These are phyloP conservation scores for Eragrostis tef DNA, from an alignment of 202 grass and related monocot species.

Conservation along the genomic window DNA sequence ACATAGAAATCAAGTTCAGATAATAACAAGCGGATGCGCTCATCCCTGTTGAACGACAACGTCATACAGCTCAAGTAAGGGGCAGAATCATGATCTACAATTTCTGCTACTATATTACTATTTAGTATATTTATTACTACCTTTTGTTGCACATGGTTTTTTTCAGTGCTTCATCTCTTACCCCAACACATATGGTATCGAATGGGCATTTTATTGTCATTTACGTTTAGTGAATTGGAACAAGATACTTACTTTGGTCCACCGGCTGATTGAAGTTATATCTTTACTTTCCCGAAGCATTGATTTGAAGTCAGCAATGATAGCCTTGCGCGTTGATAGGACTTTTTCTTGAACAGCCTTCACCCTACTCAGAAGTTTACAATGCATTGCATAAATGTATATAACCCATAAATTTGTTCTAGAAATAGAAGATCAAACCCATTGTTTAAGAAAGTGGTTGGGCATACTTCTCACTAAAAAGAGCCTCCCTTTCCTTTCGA, in stretches of 20 bases:
- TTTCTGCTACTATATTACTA: background rate
- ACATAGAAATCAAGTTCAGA: slow-evolving; percentile 32
- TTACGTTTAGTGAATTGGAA: slow-evolving; percentile 29
- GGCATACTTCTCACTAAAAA: slow-evolving; percentile 86
- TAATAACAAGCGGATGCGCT: background rate
- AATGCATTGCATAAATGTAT: slow-evolving; percentile 29
- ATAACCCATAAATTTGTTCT: slow-evolving; percentile 29
- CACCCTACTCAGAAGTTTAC: slow-evolving; percentile 63
- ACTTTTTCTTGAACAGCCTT: slow-evolving; percentile 79
- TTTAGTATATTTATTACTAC: background rate
- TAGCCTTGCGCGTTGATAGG: slow-evolving; percentile 63
- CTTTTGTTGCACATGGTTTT: background rate
- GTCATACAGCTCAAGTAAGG: background rate
- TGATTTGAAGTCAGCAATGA: slow-evolving; percentile 73
- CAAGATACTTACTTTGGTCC: slow-evolving; percentile 74
- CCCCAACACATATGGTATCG: background rate
- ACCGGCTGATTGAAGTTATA: slow-evolving; percentile 74
- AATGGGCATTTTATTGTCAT: slow-evolving; percentile 9
- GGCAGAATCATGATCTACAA: background rate
- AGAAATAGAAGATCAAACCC: slow-evolving; percentile 17
- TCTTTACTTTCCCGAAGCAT: slow-evolving; percentile 84
- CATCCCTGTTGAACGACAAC: background rate
- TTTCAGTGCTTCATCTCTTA: slow-evolving; percentile 1
- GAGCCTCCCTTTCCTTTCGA: slow-evolving; percentile 76
- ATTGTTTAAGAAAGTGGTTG: slow-evolving; percentile 15